A percentile compares a stretch with the other conserved stretches of the same genome.
phyloP scores from a whole-genome alignment of 495 filamentous ascomycete genomes.

The Xanthoparmelia taractica region DNA sequence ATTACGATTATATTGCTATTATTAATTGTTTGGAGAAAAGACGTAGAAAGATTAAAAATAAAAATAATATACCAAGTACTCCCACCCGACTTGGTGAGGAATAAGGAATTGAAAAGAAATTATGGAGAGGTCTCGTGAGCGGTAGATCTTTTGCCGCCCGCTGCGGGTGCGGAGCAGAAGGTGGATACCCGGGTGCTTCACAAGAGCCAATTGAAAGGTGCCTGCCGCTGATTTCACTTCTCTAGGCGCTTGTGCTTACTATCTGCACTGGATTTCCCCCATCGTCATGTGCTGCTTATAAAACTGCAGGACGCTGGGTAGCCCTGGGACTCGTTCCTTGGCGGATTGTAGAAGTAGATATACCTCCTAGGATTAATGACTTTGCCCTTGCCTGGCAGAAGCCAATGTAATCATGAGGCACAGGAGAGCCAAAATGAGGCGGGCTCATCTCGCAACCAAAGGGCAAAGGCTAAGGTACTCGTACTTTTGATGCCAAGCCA shows the following conservation, averaged over 20 bases:
- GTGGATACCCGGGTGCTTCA: background rate
- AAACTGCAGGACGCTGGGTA: background rate
- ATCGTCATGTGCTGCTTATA: background rate
- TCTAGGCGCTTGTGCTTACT: background rate
- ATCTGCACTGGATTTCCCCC: background rate
- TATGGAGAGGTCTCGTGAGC: constrained; percentile 6
- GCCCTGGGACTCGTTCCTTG: too few species aligned
- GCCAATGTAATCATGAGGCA: too few species aligned
- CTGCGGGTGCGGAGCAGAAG: constrained; percentile 2
- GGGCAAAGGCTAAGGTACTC: background rate
- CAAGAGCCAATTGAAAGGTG: background rate
- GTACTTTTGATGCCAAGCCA: background rate
- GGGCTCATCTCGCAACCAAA: background rate
- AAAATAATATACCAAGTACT: too few species aligned
- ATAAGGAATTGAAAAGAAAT: too few species aligned
- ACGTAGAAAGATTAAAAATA: too few species aligned
- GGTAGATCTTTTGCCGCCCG: constrained; percentile 9
- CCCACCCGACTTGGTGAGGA: too few species aligned
- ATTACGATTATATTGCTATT: too few species aligned
- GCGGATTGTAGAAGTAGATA: too few species aligned
- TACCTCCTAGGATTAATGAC: too few species aligned
- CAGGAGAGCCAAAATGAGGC: too few species aligned
- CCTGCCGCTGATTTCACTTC: background rate
- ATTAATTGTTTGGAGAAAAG: too few species aligned
- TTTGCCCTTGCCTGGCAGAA: background rate